Evolutionary conservation across 805 yeast species (phyloP), one percentile per base, ranked within the genome.

Genomic region (Kodamaea fukazawae): DNA sequence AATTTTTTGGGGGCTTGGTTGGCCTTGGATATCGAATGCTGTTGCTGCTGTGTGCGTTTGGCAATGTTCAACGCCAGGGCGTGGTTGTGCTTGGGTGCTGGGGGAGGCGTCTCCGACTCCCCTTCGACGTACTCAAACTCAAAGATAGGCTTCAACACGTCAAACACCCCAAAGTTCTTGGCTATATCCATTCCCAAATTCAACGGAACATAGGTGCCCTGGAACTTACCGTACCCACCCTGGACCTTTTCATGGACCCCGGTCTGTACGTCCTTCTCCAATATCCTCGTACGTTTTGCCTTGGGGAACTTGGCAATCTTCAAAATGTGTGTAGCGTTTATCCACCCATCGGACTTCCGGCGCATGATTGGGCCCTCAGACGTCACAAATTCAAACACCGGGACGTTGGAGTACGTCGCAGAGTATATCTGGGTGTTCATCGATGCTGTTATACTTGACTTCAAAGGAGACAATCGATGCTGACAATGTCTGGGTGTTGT

Each of bases 351-450:
- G 29, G 58, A 58, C 33, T 76, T 69, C 35, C 89, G 66, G 38
- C 86, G 67, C 86, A 82, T 81, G 23, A 83, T 79, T 13, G 83
- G 86, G 26, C 83, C 83, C 38, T 81, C 86, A 25, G 76, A 70
- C 30, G 86, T 75, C 34, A 80, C 81, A 55, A 81, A 73, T 58
- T 83, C 89, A 49, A 69, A 69, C 47, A 69, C 75, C 9, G 93
- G 86, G 39, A 86, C 85, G 50, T 88, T 78, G 29, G 90, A 75
- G 66, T 86, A 83, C 16, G 86, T 81, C 30, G 85, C 84, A 2
- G 88, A 81, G 58, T 82, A 84, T 25, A 84, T 54, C 43, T 58
- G 61, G 25, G 51, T 47, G 38, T 37, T 43, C 22, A 36, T 41
- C 45, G 33, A 28, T 23, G 25, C 12, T n/a, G 23, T 20, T 20